These are phyloP conservation scores for Acanthamoeba lugdunensis DNA, from an alignment of 208 protist species.

Conservation along the genomic window DNA sequence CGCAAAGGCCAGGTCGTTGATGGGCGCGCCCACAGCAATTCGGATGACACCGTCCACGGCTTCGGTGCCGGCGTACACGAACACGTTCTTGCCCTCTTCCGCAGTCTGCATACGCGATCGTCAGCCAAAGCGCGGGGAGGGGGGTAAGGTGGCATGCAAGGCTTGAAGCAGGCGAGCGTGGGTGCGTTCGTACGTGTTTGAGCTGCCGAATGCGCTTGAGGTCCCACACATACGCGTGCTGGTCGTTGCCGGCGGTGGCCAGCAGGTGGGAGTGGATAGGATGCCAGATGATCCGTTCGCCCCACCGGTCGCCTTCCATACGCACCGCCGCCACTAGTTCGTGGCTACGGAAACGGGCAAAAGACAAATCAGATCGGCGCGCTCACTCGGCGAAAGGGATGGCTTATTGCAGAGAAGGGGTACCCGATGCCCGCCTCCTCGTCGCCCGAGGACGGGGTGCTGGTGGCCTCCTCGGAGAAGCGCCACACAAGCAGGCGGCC, in stretches of 20 bases:
- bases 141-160: not conserved
- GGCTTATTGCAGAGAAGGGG: not conserved
- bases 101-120: not conserved
- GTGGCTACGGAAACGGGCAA: not conserved
- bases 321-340: not conserved
- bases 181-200: not conserved
- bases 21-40: slow-evolving; percentile 4
- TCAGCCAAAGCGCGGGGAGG: not conserved
- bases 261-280: slow-evolving; percentile 2
- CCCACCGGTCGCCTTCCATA: not conserved
- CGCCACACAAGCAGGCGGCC: slow-evolving; percentile 59
- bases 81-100: slow-evolving; percentile 6
- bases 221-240: slow-evolving; percentile 53
- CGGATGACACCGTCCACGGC: slow-evolving; percentile 1
- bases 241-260: slow-evolving; percentile 33
- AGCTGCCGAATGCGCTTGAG: slow-evolving; percentile 20
- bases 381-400: not conserved
- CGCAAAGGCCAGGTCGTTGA: slow-evolving; percentile 65
- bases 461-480: slow-evolving; percentile 2
- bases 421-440: slow-evolving; percentile 20
- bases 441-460: not conserved
- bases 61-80: not conserved
- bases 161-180: not conserved
- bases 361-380: not conserved
- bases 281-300: slow-evolving; percentile 36